phyloP scores from a whole-genome alignment of 1,284 basidiomycete species.

The Ganoderma sp. region DNA sequence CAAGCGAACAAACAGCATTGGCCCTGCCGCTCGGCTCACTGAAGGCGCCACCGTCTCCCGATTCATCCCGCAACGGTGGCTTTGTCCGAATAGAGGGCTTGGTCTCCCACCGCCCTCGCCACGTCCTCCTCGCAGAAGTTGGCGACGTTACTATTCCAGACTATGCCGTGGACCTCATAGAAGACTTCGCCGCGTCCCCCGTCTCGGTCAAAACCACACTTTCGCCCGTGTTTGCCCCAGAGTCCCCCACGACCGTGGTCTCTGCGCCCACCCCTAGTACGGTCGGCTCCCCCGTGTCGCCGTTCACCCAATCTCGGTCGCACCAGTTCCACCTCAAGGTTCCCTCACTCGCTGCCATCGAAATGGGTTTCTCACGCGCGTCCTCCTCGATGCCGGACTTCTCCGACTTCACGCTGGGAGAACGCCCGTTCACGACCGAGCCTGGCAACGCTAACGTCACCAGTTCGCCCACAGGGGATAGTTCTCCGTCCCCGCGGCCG shows the following conservation, averaged over 20 bases:
- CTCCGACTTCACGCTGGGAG: slow-evolving; percentile 3
- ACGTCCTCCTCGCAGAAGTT: slow-evolving; percentile 31
- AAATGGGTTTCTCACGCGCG: not conserved
- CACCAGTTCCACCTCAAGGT: not conserved
- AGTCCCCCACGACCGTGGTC: not conserved
- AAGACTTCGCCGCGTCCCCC: slow-evolving; percentile 31
- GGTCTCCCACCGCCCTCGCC: slow-evolving; percentile 26
- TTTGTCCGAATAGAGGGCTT: slow-evolving; percentile 29
- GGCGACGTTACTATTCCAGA: slow-evolving; percentile 32
- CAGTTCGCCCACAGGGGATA: not conserved
- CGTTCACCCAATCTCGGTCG: not conserved
- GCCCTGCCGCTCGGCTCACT: slow-evolving; percentile 6
- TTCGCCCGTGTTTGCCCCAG: not conserved
- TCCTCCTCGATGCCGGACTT: slow-evolving; percentile 18
- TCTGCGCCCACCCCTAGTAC: not conserved
- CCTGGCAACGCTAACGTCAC: too few species aligned
- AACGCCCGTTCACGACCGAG: not conserved
- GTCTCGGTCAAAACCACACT: slow-evolving; percentile 31
- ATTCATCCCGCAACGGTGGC: slow-evolving; percentile 19
- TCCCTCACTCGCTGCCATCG: not conserved
- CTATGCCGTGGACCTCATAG: slow-evolving; percentile 36
- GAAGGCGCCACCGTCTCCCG: slow-evolving; percentile 16
- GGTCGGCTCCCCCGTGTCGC: not conserved
- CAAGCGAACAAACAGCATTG: slow-evolving; percentile 18
- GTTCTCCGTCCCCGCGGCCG: not conserved